Percentiles rank a stretch among this genome's conserved stretches.
Evolutionary conservation across 2,329 filamentous ascomycete species (phyloP).

Genomic region (Seiridium unicorne): DNA sequence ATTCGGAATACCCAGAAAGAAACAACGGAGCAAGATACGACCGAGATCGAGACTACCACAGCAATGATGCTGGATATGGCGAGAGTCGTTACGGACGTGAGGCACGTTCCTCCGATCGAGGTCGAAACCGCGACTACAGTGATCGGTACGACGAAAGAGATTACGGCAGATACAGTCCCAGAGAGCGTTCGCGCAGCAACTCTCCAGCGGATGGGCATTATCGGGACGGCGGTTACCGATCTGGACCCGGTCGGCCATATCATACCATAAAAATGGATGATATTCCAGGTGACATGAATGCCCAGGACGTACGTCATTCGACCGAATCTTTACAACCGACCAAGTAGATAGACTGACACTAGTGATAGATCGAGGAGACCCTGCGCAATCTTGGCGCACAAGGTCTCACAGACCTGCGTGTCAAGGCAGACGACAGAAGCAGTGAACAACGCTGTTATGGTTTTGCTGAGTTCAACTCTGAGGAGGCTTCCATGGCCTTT

Average conservation of each 20-base stretch:
- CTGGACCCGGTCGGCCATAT: slow-evolving; percentile 26
- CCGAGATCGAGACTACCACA: slow-evolving; percentile 15
- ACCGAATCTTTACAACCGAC: not conserved
- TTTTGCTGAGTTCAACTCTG: slow-evolving; percentile 38
- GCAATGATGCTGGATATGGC: slow-evolving; percentile 7
- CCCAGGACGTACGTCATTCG: slow-evolving; percentile 21
- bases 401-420: slow-evolving; percentile 28
- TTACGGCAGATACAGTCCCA: slow-evolving; percentile 19
- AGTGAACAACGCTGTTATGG: slow-evolving; percentile 30
- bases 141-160: slow-evolving; percentile 20
- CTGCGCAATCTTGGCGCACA: slow-evolving; percentile 26
- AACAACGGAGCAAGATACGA: slow-evolving; percentile 12
- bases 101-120: slow-evolving; percentile 9
- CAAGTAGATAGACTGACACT: not conserved
- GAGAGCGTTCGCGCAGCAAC: slow-evolving; percentile 22
- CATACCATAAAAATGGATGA: slow-evolving; percentile 31
- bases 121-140: slow-evolving; percentile 17
- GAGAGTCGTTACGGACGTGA: slow-evolving; percentile 12
- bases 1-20: slow-evolving; percentile 11
- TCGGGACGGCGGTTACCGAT: slow-evolving; percentile 18
- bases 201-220: slow-evolving; percentile 24
- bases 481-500: slow-evolving; percentile 36
- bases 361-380: slow-evolving; percentile 24
- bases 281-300: slow-evolving; percentile 25
- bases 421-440: slow-evolving; percentile 28